phyloP scores from a whole-genome alignment of 352 stramenopile species.

The Peronospora belbahrii region DNA sequence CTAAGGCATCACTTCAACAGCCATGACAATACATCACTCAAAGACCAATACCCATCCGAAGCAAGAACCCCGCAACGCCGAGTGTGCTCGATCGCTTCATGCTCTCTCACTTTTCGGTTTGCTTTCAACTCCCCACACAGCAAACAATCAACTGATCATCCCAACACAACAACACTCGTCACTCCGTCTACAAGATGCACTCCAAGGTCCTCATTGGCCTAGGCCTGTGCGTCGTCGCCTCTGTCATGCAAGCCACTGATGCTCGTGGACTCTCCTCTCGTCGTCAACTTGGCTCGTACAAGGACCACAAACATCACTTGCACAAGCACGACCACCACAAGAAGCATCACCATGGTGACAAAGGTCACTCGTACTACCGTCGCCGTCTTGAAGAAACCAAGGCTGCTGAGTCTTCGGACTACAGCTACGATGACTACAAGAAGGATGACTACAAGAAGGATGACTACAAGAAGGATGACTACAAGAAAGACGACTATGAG shows the following conservation, averaged over 20 bases:
- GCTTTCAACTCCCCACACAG: constrained; percentile 1
- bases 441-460: constrained; percentile 3
- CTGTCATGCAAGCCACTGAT: constrained; percentile 4
- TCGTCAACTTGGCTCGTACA: constrained; percentile 11
- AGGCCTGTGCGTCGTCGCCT: constrained; percentile 11
- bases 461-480: neutral
- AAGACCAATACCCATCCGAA: neutral
- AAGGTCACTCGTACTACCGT: constrained; percentile 14
- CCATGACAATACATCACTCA: neutral
- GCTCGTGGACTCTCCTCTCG: constrained; percentile 7
- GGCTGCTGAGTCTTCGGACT: constrained; percentile 12
- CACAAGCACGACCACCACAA: constrained; percentile 6
- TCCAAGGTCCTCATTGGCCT: constrained; percentile 15
- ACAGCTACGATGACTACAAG: constrained; percentile 10
- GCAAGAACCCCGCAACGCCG: neutral
- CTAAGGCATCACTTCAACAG: neutral
- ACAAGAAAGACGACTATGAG: neutral
- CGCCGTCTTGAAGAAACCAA: constrained; percentile 16
- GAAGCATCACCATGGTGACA: constrained; percentile 5
- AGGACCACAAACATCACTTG: constrained; percentile 12
- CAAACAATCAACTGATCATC: neutral
- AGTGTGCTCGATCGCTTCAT: neutral
- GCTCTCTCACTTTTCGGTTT: constrained; percentile 9
- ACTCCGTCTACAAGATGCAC: constrained; percentile 8
- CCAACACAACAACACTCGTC: neutral